Evolutionary conservation across 495 filamentous ascomycete genomes (phyloP), one percentile per base, ranked within the genome.

Genomic region (Penicillium daleae): DNA sequence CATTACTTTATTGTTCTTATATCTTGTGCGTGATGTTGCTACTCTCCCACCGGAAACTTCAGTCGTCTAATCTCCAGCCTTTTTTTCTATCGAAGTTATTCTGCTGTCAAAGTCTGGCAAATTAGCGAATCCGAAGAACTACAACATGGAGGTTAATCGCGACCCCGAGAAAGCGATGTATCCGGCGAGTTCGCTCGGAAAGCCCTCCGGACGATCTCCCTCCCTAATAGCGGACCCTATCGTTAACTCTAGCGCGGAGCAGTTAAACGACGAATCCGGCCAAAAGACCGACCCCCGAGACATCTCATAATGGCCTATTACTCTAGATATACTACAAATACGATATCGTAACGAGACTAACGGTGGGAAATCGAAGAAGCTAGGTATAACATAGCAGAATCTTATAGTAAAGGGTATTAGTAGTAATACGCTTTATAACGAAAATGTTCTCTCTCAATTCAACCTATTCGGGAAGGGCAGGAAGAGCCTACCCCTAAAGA

Each of bases 371-470:
- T 42, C 19, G 33, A 40, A 78, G 7, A 71, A 79, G 46, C 72
- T 86, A 3, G 83, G 83, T 49, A 74, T 86, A 48, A 85, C 82
- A 22, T 86, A 80, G 80, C 75, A 73, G 56, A 71, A 82, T 56
- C 71, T 78, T 29, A 72, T 50, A 22, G 76, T 78, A 31, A 63
- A 76, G 27, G 76, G 69, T 44, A 62, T 73, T 49, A 67, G 68
- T 22, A 69, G 73, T 10, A 76, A 80, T 29, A 70, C 77, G 32
- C 69, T 73, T 29, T 67, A 76, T 44, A 78, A 80, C 60, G 78
- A 82, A 59, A 80, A 80, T 52, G 68, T 74, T 29, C 31, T 78
- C 6, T 84, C 81, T 2, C 82, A 84, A 67, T 84, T 84, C 79
- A 84, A 85, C 69, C 57, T 64, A 26, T 59, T 71, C 57, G 66